phyloP scores from a whole-genome alignment of 2,329 filamentous ascomycete species.

The Pezicula rhizophila region DNA sequence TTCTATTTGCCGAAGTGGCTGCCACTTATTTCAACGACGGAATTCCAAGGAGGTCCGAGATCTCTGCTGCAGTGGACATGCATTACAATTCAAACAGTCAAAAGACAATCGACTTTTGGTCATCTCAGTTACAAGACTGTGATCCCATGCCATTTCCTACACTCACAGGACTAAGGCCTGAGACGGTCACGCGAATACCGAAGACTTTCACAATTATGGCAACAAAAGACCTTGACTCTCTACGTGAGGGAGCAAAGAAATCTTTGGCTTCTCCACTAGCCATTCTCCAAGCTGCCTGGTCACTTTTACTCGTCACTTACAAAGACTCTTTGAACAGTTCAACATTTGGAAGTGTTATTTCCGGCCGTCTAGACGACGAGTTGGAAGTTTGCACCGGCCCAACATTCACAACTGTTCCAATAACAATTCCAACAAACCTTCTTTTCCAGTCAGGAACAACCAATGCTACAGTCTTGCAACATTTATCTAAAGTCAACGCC shows the following conservation, averaged over 20 bases:
- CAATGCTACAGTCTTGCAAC: neutral
- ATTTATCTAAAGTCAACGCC: neutral
- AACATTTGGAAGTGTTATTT: neutral
- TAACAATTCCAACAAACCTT: neutral
- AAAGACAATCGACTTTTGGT: neutral
- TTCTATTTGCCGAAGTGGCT: neutral
- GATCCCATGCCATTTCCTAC: neutral
- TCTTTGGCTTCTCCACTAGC: neutral
- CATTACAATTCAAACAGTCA: slow-evolving; percentile 1
- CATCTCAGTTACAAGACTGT: neutral
- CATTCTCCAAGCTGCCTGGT: neutral
- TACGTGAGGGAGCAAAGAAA: neutral
- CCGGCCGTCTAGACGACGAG: neutral
- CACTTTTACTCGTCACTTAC: neutral
- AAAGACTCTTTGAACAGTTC: neutral
- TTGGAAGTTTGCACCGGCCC: neutral
- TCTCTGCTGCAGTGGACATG: neutral
- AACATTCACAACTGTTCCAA: neutral
- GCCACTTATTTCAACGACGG: neutral
- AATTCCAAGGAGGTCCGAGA: neutral
- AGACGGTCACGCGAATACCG: neutral
- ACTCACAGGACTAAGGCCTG: neutral
- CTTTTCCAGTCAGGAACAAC: neutral
- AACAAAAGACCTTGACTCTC: neutral
- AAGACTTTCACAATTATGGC: neutral